Base-by-base conservation (phyloP, 2,329 filamentous ascomycete genomes). In the Fusarium illudens region DNA sequence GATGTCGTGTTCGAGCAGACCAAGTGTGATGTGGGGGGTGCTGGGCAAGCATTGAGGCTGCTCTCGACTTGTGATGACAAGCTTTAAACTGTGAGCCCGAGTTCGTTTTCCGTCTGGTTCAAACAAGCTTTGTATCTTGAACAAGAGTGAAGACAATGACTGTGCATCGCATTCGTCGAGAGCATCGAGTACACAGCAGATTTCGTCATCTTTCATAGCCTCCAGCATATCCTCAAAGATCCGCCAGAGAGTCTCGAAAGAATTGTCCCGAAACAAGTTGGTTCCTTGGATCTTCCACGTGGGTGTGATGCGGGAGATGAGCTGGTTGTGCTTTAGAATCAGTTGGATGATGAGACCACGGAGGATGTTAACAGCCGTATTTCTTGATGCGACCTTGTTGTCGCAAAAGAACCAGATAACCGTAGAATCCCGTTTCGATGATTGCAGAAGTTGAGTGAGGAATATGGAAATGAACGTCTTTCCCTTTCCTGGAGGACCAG, bases 341-440 rank as follows among this genome's bases (percentile, higher is more conserved):
- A 66, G 9, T 2, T 64, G 64, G 1, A 13, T 55, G 25, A 64
- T 64, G 9, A 66, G 12, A 0, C 52, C 49, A 0, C 52, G 61
- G 0, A 65, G 15, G 0, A 66, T 20, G 11, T 62, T 64, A 15
- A 46, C 13, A 1, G 64, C 53, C 0, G 1, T 52, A 3, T 66
- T 64, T 4, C 57, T 39, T 3, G 57, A 34, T 0, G 42, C 2
- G 1, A 6, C 13, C 3, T 61, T 61, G 25, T 62, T 58, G 5
- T 66, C 52, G 11, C 56, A 65, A n/a, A 65, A 65, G 52, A 65
- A 64, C 15, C 25, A 66, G 1, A 65, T 55, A 9, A 55, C 7
- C 0, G 48, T 61, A 3, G 30, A 30, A 0, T 55, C 36, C 1
- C 25, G 11, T 9, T 34, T 64, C 1, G 56, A 39, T 1, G 8